phyloP scores from a whole-genome alignment of 78 protist species.

The Tieghemostelium lacteum region DNA sequence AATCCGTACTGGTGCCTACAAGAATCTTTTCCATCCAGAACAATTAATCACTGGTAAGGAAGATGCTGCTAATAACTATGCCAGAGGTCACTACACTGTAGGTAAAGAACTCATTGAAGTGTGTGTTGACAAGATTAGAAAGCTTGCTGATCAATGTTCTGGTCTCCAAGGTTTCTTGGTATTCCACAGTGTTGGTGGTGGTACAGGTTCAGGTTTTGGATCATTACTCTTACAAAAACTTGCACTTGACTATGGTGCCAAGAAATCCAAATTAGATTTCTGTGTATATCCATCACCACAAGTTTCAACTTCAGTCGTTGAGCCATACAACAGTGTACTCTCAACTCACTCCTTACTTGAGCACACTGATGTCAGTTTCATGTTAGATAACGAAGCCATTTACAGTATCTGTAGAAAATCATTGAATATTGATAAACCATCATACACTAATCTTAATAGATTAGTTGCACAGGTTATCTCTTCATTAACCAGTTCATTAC shows the following conservation, averaged over 20 bases:
- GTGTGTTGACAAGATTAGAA: slow-evolving; percentile 97
- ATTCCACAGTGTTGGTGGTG: slow-evolving; percentile 96
- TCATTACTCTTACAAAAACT: slow-evolving; percentile 97
- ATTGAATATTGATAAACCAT: slow-evolving; percentile 97
- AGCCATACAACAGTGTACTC: slow-evolving; percentile 99
- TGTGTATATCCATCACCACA: slow-evolving; percentile 97
- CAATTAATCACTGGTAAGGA: slow-evolving; percentile 99
- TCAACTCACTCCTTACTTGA: slow-evolving; percentile 97
- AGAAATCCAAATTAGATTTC: slow-evolving; percentile 98
- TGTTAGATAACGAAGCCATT: slow-evolving; percentile 98
- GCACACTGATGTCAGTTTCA: slow-evolving; percentile 97
- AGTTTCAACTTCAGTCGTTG: slow-evolving; percentile 99
- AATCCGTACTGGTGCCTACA: slow-evolving; percentile 96
- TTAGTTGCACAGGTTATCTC: slow-evolving; percentile 97
- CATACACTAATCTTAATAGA: slow-evolving; percentile 99
- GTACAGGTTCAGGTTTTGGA: slow-evolving; percentile 99
- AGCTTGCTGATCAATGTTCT: slow-evolving; percentile 98
- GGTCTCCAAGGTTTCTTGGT: slow-evolving; percentile 98
- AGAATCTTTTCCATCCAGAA: slow-evolving; percentile 99
- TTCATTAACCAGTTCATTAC: slow-evolving; percentile 98
- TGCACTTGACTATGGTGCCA: slow-evolving; percentile 97
- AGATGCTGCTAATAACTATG: slow-evolving; percentile 99
- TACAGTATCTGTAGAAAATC: slow-evolving; percentile 98
- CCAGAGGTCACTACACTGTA: slow-evolving; percentile 99
- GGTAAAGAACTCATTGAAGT: slow-evolving; percentile 97